Conservation (phyloP, 192 early-diverging fungal species). For the Backusella liffmaniae region DNA sequence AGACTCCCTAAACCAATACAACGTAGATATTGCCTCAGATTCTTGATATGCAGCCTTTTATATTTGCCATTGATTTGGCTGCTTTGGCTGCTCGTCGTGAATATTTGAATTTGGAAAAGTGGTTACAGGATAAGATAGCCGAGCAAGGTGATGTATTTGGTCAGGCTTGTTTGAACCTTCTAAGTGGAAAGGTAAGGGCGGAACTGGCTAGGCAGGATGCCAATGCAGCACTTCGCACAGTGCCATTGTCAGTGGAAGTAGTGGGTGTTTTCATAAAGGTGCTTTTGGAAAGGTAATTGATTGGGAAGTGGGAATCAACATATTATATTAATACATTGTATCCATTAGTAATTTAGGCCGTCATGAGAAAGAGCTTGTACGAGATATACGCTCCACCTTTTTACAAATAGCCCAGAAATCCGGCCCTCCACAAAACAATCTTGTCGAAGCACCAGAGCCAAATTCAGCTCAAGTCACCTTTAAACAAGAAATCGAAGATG, state of each 20-base stretch:
- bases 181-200: slow-evolving; percentile 60
- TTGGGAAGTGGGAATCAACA: background rate
- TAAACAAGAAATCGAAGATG: slow-evolving; percentile 74
- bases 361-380: slow-evolving; percentile 10
- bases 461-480: slow-evolving; percentile 41
- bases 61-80: slow-evolving; percentile 79
- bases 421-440: slow-evolving; percentile 21
- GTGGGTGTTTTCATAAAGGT: slow-evolving; percentile 67
- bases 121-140: slow-evolving; percentile 71
- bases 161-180: slow-evolving; percentile 71
- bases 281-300: slow-evolving; percentile 50
- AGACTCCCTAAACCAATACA: slow-evolving; percentile 25
- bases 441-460: background rate
- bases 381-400: slow-evolving; percentile 15
- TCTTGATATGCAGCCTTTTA: slow-evolving; percentile 62
- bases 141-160: slow-evolving; percentile 66
- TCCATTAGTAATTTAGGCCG: background rate
- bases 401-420: slow-evolving; percentile 35
- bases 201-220: slow-evolving; percentile 48
- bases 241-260: slow-evolving; percentile 64
- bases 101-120: slow-evolving; percentile 82
- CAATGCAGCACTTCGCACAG: slow-evolving; percentile 33
- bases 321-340: background rate
- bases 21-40: slow-evolving; percentile 68
- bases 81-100: slow-evolving; percentile 75